Conservation (phyloP, 441 rosid species). For the Daphne laureola region DNA sequence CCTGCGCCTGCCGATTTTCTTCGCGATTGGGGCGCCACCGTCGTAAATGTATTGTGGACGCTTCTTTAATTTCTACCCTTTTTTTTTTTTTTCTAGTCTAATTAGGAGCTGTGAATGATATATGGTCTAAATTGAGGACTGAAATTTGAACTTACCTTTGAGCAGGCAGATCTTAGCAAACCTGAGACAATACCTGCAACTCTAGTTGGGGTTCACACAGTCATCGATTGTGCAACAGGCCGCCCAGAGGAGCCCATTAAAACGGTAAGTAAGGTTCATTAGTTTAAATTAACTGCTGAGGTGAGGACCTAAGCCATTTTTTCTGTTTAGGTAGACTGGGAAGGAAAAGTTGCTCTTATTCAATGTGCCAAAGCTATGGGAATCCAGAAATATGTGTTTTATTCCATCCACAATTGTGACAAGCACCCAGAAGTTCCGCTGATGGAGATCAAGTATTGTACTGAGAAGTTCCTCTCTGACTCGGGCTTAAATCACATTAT, state of each 20-base stretch:
- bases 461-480: conserved; percentile 81
- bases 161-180: conserved; percentile 89
- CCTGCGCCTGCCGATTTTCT: conserved; percentile 91
- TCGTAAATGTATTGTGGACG: conserved; percentile 70
- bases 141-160: conserved; percentile 7
- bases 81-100: neutral
- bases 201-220: conserved; percentile 79
- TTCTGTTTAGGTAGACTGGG: conserved; percentile 96
- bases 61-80: too few relatives aligned
- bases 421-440: conserved; percentile 95
- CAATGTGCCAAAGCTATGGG: conserved; percentile 98
- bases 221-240: conserved; percentile 90
- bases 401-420: conserved; percentile 91
- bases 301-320: conserved; percentile 12
- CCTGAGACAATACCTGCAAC: conserved; percentile 92
- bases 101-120: too few relatives aligned
- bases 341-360: conserved; percentile 95
- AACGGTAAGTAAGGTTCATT: conserved; percentile 45
- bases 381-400: conserved; percentile 78
- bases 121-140: neutral
- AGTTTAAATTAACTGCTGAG: neutral
- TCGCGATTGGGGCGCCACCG: conserved; percentile 98
- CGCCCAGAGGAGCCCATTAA: conserved; percentile 97
- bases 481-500: conserved; percentile 59
- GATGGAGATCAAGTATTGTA: conserved; percentile 94